A percentile compares a stretch with the other conserved stretches of the same genome.
Evolutionary conservation across 2,329 filamentous ascomycete species (phyloP).

Genomic region (Trichoderma afroharzianum): DNA sequence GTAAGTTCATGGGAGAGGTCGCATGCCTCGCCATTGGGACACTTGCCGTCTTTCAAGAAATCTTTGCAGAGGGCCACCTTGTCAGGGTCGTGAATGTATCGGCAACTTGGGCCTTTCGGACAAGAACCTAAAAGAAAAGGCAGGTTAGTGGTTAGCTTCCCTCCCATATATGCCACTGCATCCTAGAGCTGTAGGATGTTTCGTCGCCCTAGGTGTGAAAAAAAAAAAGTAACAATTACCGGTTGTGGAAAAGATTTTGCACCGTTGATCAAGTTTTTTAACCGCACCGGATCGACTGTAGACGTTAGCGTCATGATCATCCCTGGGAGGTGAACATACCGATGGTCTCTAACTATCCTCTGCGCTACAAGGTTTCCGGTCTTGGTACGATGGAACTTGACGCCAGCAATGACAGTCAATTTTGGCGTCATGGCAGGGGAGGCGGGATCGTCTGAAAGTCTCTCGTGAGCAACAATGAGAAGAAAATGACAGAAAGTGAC

Average conservation of each 20-base stretch:
- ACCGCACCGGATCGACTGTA: conserved; percentile 49
- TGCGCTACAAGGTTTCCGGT: conserved; percentile 81
- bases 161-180: conserved; percentile 36
- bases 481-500: not conserved
- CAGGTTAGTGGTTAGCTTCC: conserved; percentile 41
- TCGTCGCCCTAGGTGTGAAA: conserved; percentile 25
- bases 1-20: conserved; percentile 86
- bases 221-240: conserved; percentile 54
- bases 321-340: conserved; percentile 51
- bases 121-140: conserved; percentile 66
- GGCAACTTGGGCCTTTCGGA: conserved; percentile 74
- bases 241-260: conserved; percentile 67
- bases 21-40: conserved; percentile 73
- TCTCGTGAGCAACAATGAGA: not conserved
- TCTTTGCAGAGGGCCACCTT: conserved; percentile 91
- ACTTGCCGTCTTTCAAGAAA: conserved; percentile 75
- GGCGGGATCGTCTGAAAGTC: conserved; percentile 51
- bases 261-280: conserved; percentile 69
- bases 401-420: conserved; percentile 66
- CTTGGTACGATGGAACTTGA: conserved; percentile 81
- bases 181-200: conserved; percentile 21
- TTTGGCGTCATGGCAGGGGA: conserved; percentile 69
- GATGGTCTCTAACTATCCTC: conserved; percentile 69
- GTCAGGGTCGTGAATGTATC: conserved; percentile 75
- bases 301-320: conserved; percentile 36